Evolutionary conservation across 345 rosid species (phyloP), one percentile per base, ranked within the genome.

Genomic region (Heritiera fomes): DNA sequence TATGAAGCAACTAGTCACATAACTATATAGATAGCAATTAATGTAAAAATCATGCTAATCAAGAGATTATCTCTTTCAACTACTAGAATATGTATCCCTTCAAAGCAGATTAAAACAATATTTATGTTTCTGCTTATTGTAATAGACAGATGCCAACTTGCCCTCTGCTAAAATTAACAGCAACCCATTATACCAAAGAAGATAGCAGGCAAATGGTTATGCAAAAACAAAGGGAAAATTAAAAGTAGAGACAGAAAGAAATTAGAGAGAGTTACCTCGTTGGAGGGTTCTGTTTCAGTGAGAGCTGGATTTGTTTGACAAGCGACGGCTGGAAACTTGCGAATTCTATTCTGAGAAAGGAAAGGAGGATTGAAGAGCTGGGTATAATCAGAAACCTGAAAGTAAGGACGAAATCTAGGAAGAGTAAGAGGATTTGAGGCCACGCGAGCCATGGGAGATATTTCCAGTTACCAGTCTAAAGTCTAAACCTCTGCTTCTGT

Each of bases 261-360:
- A 50, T 34, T 0, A 2, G 12, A 63, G 56, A 59, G 40, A 79
- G 23, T 28, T 47, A 80, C 83, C 70, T 78, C 40, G 15, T 76
- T 11, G 11, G 52, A 40, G 15, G 58, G 34, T 17, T 79, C 41
- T 18, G 64, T 62, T 80, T 83, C 73, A 12, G 86, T 59, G 55
- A 83, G 73, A 41, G 77, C 53, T 49, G 89, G 88, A 72, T 86
- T 83, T 12, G 83, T 75, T 66, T 87, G 86, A 80, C 91, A 86
- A 62, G 87, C 85, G 4, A 84, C 28, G 43, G 78, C 61, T 64
- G 75, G 84, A 60, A 85, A 82, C 67, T 55, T 40, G 72, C 79
- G 86, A 41, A 38, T 14, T 61, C 53, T 79, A 43, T 7, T 41
- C 6, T 20, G 83, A 40, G 32, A 53, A 41, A 11, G 77, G 28